These are phyloP conservation scores for Emmonsia crescens DNA, from an alignment of 2,329 filamentous ascomycete genomes.

Conservation along the genomic window DNA sequence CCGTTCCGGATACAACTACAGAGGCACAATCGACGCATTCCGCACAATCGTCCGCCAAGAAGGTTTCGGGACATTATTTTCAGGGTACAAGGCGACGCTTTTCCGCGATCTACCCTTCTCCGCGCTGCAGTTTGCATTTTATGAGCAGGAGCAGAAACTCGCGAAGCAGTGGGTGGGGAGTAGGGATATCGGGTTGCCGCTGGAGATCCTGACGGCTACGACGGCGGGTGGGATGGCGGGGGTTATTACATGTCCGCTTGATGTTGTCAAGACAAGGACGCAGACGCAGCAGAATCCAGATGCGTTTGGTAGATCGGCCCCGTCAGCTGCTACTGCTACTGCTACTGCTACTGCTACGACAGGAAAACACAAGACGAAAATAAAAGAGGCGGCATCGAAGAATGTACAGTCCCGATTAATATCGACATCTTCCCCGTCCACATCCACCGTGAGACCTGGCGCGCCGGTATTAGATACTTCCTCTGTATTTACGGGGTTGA, in stretches of 20 bases:
- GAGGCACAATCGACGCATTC: slow-evolving; percentile 69
- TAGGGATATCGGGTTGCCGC: slow-evolving; percentile 68
- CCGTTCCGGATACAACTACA: slow-evolving; percentile 91
- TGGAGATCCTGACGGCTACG: slow-evolving; percentile 84
- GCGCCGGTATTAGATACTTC: slow-evolving; percentile 76
- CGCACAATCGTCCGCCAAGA: slow-evolving; percentile 75
- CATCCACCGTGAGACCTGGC: slow-evolving; percentile 66
- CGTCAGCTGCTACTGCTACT: background rate
- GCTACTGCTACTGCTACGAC: background rate
- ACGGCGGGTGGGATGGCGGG: slow-evolving; percentile 86
- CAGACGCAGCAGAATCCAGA: slow-evolving; percentile 74
- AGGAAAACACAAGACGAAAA: background rate
- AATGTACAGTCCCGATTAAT: slow-evolving; percentile 58
- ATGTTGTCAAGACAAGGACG: slow-evolving; percentile 93
- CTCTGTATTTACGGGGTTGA: slow-evolving; percentile 73
- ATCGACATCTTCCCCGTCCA: slow-evolving; percentile 81
- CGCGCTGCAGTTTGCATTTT: slow-evolving; percentile 94
- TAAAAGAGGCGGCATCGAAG: slow-evolving; percentile 18
- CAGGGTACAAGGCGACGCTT: slow-evolving; percentile 94
- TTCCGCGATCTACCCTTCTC: slow-evolving; percentile 93
- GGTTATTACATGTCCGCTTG: slow-evolving; percentile 86
- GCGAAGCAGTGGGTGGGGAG: slow-evolving; percentile 69
- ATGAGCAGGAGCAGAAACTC: slow-evolving; percentile 81
- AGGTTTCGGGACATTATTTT: slow-evolving; percentile 76
- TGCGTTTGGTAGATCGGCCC: background rate